Conservation (phyloP, 768 basidiomycete species). For the Lactarius sanguifluus region DNA sequence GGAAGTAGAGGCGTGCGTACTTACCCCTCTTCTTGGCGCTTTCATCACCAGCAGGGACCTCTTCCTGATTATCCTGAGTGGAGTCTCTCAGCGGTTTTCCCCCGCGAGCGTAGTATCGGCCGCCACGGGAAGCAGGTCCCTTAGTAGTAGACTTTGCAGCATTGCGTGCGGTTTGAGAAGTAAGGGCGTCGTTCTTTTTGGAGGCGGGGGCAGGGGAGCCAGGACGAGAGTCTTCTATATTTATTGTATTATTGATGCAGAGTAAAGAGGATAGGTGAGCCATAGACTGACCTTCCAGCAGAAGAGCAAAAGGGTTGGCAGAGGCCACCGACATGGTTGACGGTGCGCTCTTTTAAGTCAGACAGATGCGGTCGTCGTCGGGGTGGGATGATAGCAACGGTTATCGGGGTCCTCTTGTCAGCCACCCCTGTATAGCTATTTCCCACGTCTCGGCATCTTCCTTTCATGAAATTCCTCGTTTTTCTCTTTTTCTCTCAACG, state of each 20-base stretch:
- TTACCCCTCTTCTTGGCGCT: slow-evolving; percentile 37
- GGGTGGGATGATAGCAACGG: slow-evolving; percentile 9
- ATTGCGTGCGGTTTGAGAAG: slow-evolving; percentile 41
- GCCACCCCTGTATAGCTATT: slow-evolving; percentile 38
- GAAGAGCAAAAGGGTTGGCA: slow-evolving; percentile 81
- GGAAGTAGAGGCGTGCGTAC: slow-evolving; percentile 20
- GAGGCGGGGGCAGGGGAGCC: slow-evolving; percentile 44
- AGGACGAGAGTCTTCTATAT: slow-evolving; percentile 50
- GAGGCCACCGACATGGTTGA: slow-evolving; percentile 88
- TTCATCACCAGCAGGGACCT: slow-evolving; percentile 39
- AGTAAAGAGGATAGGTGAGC: slow-evolving; percentile 1
- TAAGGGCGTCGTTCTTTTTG: slow-evolving; percentile 32
- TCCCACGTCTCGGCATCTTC: slow-evolving; percentile 28
- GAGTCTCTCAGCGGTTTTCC: slow-evolving; percentile 46
- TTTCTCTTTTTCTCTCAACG: slow-evolving; percentile 41
- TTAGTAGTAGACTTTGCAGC: slow-evolving; percentile 47
- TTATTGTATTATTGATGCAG: slow-evolving; percentile 14
- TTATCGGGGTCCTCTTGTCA: slow-evolving; percentile 32
- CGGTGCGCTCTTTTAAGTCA: slow-evolving; percentile 53
- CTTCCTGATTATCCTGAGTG: slow-evolving; percentile 42
- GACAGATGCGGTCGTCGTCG: slow-evolving; percentile 19
- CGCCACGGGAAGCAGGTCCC: slow-evolving; percentile 63
- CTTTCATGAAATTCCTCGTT: neutral
- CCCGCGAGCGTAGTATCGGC: slow-evolving; percentile 70
- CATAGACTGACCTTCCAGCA: slow-evolving; percentile 58